Evolutionary conservation across 192 early-diverging fungal genomes (phyloP), one percentile per base, ranked within the genome.

Genomic region (Coemansia sp.): DNA sequence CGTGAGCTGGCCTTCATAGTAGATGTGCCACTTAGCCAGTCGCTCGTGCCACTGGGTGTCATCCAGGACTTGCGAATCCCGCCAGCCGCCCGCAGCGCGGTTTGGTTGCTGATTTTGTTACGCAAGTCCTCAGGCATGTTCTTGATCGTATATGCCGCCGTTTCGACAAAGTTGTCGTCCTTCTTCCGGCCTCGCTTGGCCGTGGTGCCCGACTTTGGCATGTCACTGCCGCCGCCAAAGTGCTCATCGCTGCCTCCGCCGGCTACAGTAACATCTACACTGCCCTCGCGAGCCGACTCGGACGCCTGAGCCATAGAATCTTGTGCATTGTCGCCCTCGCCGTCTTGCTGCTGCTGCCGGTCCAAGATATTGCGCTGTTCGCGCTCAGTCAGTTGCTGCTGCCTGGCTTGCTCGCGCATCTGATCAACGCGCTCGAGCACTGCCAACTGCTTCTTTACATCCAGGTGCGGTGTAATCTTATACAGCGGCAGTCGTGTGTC

Each of bases 351-450:
- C 64, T 78, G 77, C 11, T 62, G 44, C 11, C 31, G 63, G 27
- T 81, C 84, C 29, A 78, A 33, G 53, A 46, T 22, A 29, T 78
- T 73, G 27, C 65, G 72, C 47, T 82, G 75, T 53, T 87, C 79
- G 38, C 85, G 78, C 15, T 85, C 85, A 5, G 72, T 64, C 36
- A 88, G 66, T 24, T 70, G 66, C 57, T 81, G 78, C 44, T 88
- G 75, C 22, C 91, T 83, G 65, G 83, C 81, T 11, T 88, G 84
- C 66, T 94, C 91, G 66, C 86, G 80, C 70, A 91, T 82, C 39
- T 87, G 80, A 53, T 91, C 90, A 16, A 89, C 88, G 62, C 88
- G 87, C 74, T 92, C 90, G 46, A 94, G 80, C 15, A 89, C 90
- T 49, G 86, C 63, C 29, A 94, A 80, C 75, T 94, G 92, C 41